A percentile compares a stretch with the other conserved stretches of the same genome.
phyloP scores from a whole-genome alignment of 305 asterid species.

The Solanum hybrid region DNA sequence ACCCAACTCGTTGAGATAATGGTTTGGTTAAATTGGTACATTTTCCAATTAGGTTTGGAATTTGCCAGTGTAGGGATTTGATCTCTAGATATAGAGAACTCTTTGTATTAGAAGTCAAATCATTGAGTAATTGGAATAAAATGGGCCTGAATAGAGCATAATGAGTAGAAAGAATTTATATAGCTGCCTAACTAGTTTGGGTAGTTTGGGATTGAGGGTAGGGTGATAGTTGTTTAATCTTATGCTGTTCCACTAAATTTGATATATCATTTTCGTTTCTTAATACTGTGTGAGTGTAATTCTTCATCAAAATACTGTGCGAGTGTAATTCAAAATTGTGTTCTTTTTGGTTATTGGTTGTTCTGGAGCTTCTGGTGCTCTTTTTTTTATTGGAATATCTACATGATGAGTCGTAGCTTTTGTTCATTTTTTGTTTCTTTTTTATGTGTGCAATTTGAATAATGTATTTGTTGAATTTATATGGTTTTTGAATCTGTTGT shows the following conservation, averaged over 20 bases:
- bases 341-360: neutral
- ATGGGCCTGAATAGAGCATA: neutral
- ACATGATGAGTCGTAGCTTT: neutral
- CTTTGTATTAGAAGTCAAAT: neutral
- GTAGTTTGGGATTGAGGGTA: neutral
- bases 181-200: neutral
- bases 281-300: neutral
- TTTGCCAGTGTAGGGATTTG: neutral
- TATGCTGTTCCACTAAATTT: neutral
- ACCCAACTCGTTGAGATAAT: neutral
- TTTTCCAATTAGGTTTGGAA: neutral
- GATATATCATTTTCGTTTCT: neutral
- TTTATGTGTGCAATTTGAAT: neutral
- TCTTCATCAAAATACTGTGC: no score
- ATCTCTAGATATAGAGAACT: neutral
- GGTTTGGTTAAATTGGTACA: neutral
- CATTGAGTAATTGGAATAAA: neutral
- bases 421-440: neutral
- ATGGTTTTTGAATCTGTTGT: neutral
- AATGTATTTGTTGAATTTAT: neutral
- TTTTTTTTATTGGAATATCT: no score
- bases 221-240: neutral
- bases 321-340: neutral
- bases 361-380: neutral
- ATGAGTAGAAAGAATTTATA: neutral